Conservation (phyloP, 2,329 filamentous ascomycete species). For the Fusarium robinianum region DNA sequence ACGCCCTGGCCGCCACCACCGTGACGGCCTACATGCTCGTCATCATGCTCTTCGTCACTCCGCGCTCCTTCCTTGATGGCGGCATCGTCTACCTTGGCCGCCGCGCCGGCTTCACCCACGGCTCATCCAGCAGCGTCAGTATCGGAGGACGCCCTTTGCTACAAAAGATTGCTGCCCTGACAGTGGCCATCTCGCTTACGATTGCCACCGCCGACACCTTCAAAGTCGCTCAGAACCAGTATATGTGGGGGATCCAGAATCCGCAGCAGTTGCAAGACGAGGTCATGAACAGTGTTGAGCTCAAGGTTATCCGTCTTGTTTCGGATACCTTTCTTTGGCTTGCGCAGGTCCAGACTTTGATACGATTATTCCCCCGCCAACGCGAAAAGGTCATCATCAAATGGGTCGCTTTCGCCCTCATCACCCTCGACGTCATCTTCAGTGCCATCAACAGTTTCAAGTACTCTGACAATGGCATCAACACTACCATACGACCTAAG, state of each 20-base stretch:
- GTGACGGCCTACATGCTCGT: conserved; percentile 90
- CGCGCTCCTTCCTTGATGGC: conserved; percentile 89
- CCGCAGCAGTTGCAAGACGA: conserved; percentile 73
- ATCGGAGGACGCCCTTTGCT: conserved; percentile 93
- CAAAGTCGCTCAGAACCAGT: conserved; percentile 79
- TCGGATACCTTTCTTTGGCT: conserved; percentile 98
- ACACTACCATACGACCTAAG: conserved; percentile 64
- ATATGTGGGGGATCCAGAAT: conserved; percentile 78
- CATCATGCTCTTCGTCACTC: conserved; percentile 91
- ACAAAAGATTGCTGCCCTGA: conserved; percentile 78
- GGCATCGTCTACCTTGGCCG: conserved; percentile 80
- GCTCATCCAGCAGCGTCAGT: conserved; percentile 76
- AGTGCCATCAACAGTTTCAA: conserved; percentile 87
- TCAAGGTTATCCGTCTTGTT: conserved; percentile 88
- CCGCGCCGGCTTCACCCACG: conserved; percentile 84
- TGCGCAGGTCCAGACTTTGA: conserved; percentile 94
- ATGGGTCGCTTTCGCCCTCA: conserved; percentile 95
- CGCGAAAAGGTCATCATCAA: conserved; percentile 99
- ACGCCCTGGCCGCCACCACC: conserved; percentile 88
- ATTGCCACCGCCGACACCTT: conserved; percentile 95
- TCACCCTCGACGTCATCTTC: conserved; percentile 88
- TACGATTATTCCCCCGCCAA: conserved; percentile 92
- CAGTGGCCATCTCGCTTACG: conserved; percentile 81
- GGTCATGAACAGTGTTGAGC: conserved; percentile 82
- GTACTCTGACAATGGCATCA: conserved; percentile 55